Percentiles rank a stretch among this genome's conserved stretches.
These are phyloP conservation scores for Glycyrrhiza uralensis DNA, from an alignment of 306 rosid genomes.

Conservation along the genomic window DNA sequence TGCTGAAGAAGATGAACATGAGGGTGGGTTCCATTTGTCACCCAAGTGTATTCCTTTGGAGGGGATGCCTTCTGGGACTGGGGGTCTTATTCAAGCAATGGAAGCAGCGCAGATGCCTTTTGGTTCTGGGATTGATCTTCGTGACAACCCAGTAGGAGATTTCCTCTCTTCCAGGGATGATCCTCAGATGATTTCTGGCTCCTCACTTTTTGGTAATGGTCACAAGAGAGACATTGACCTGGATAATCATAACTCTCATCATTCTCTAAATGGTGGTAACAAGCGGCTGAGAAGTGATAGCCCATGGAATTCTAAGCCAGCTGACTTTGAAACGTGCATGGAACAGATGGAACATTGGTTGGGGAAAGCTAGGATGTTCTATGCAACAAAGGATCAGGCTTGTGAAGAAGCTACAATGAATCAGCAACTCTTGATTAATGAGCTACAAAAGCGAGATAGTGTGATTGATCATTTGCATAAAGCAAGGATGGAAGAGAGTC, in stretches of 20 bases:
- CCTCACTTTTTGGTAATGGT: constrained; percentile 62
- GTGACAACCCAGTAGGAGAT: constrained; percentile 49
- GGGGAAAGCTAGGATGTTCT: constrained; percentile 65
- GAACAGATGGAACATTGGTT: constrained; percentile 61
- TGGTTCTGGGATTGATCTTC: constrained; percentile 64
- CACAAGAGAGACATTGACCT: constrained; percentile 63
- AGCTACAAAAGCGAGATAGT: constrained; percentile 64
- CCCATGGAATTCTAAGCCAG: constrained; percentile 52
- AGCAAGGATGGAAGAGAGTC: constrained; percentile 63
- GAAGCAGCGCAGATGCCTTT: constrained; percentile 49
- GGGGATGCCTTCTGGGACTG: constrained; percentile 59
- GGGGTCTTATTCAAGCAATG: constrained; percentile 56
- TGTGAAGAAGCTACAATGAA: constrained; percentile 43
- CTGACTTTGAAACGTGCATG: constrained; percentile 55
- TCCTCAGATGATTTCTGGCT: constrained; percentile 44
- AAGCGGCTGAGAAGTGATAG: constrained; percentile 68
- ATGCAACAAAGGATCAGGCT: constrained; percentile 58
- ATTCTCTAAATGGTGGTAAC: constrained; percentile 50
- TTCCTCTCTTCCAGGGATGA: constrained; percentile 75
- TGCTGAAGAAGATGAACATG: constrained; percentile 50
- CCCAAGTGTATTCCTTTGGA: constrained; percentile 56
- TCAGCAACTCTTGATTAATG: constrained; percentile 55
- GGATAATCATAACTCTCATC: constrained; percentile 53
- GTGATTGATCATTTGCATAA: constrained; percentile 58
- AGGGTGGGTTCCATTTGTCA: constrained; percentile 54